Percentiles rank a stretch among this genome's conserved stretches.
Conservation (phyloP, 352 stramenopile genomes). For the Bremia lactucae region DNA sequence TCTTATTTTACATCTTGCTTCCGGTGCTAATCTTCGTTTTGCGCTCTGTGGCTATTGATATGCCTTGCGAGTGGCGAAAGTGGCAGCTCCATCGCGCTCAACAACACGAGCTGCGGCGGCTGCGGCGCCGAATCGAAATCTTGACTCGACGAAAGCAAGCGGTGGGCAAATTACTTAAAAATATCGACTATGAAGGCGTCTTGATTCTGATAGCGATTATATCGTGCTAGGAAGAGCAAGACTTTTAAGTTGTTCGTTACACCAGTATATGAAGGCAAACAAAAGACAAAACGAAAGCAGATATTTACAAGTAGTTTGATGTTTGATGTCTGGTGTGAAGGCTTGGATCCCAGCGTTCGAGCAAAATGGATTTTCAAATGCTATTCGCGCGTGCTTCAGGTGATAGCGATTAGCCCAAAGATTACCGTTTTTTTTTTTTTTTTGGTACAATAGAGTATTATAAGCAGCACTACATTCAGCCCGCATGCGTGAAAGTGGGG, state of each 20-base stretch:
- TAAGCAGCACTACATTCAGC: too few species aligned
- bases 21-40: slow-evolving; percentile 19
- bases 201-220: background rate
- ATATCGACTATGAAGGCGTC: background rate
- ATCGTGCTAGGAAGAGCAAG: slow-evolving; percentile 16
- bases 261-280: slow-evolving; percentile 6
- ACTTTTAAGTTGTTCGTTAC: slow-evolving; percentile 5
- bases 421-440: too few species aligned
- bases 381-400: slow-evolving; percentile 54
- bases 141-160: slow-evolving; percentile 15
- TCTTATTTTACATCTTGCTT: slow-evolving; percentile 33
- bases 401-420: slow-evolving; percentile 58
- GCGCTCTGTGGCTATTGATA: slow-evolving; percentile 22
- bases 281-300: slow-evolving; percentile 7
- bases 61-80: slow-evolving; percentile 23
- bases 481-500: too few species aligned
- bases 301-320: background rate
- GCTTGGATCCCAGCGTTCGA: slow-evolving; percentile 76
- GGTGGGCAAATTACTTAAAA: slow-evolving; percentile 3
- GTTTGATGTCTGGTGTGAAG: slow-evolving; percentile 45
- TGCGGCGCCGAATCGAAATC: slow-evolving; percentile 24
- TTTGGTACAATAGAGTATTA: too few species aligned
- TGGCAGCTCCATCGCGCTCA: slow-evolving; percentile 31
- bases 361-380: slow-evolving; percentile 51
- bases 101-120: slow-evolving; percentile 24